Conservation (phyloP, 352 stramenopile genomes). For the Phytophthora citricola region DNA sequence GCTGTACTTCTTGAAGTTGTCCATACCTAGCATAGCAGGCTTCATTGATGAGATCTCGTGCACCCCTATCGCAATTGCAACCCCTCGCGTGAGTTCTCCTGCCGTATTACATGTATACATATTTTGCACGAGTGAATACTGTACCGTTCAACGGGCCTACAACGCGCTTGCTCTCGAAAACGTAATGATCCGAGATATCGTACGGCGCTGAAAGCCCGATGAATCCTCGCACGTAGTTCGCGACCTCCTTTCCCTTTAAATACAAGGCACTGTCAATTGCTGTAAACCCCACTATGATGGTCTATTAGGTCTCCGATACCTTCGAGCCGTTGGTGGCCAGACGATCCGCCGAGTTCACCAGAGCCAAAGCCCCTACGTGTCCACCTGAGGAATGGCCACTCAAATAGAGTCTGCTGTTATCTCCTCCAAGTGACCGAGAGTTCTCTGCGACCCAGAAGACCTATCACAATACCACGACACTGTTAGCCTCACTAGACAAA, state of each 20-base stretch:
- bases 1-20: constrained; percentile 63
- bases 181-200: constrained; percentile 81
- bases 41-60: constrained; percentile 84
- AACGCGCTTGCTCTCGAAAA: constrained; percentile 65
- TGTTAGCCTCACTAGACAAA: constrained; percentile 3
- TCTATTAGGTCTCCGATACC: constrained; percentile 4
- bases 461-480: constrained; percentile 28
- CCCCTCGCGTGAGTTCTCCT: neutral
- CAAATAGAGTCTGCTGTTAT: constrained; percentile 57
- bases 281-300: neutral
- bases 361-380: constrained; percentile 60
- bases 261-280: neutral
- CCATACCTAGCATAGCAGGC: constrained; percentile 68
- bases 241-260: constrained; percentile 40
- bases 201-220: constrained; percentile 73
- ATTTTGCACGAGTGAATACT: neutral
- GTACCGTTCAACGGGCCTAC: constrained; percentile 60
- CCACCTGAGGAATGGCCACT: constrained; percentile 73
- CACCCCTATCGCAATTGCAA: constrained; percentile 42
- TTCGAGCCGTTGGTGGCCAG: constrained; percentile 27
- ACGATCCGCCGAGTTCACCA: constrained; percentile 61
- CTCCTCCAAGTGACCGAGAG: constrained; percentile 54
- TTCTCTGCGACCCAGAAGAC: constrained; percentile 64
- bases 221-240: constrained; percentile 53
- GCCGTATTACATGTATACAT: too few relatives aligned